These are phyloP conservation scores for Hypoxylon cercidicola DNA, from an alignment of 495 filamentous ascomycete species.

Conservation along the genomic window DNA sequence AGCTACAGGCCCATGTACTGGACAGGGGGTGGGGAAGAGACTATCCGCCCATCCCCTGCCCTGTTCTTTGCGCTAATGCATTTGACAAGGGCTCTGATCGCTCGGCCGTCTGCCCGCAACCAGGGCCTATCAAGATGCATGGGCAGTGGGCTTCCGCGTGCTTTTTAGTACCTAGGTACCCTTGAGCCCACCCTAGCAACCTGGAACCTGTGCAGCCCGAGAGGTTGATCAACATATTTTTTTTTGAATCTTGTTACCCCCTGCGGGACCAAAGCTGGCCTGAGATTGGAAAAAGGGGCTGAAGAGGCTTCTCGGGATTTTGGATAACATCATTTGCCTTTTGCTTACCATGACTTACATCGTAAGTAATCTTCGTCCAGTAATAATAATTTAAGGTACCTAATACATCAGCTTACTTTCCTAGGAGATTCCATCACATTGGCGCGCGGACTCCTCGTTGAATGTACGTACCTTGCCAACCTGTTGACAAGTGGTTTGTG, in stretches of 20 bases:
- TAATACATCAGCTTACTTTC: no score
- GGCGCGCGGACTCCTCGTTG: no score
- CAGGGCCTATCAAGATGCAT: slow-evolving; percentile 34
- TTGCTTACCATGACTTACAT: slow-evolving; percentile 1
- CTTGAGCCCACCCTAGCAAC: slow-evolving; percentile 13
- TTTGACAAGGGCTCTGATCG: slow-evolving; percentile 43
- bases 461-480: no score
- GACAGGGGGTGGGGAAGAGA: slow-evolving; percentile 22
- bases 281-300: slow-evolving; percentile 19
- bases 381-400: no score
- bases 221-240: no score
- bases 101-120: slow-evolving; percentile 42
- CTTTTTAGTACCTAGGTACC: slow-evolving; percentile 24
- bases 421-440: no score
- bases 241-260: slow-evolving; percentile 33
- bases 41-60: slow-evolving; percentile 27
- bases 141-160: slow-evolving; percentile 32
- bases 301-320: slow-evolving; percentile 17
- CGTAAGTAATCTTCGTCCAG: no score
- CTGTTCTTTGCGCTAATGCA: slow-evolving; percentile 42
- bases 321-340: slow-evolving; percentile 29
- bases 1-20: background rate
- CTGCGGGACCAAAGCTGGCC: slow-evolving; percentile 23
- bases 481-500: no score
- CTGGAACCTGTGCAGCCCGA: no score